Conservation (phyloP, 2,329 filamentous ascomycete species). For the Thielaviopsis ethacetica region DNA sequence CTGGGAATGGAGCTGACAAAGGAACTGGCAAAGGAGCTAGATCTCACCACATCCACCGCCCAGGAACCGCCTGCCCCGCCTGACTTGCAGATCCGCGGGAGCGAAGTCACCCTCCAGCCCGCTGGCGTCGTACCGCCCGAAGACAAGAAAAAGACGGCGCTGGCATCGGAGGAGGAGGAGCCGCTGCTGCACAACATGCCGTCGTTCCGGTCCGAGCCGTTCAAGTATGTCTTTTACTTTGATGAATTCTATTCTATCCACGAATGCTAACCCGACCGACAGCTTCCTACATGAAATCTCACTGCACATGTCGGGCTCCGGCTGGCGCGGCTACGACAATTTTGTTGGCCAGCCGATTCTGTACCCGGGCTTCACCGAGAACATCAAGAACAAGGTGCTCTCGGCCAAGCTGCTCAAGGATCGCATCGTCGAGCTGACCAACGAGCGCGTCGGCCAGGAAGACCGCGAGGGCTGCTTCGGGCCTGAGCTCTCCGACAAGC, state of each 20-base stretch:
- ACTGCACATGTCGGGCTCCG: slow-evolving; percentile 78
- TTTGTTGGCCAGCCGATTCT: slow-evolving; percentile 86
- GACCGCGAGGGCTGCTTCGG: slow-evolving; percentile 38
- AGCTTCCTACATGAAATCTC: slow-evolving; percentile 89
- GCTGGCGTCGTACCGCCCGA: slow-evolving; percentile 45
- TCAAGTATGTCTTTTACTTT: slow-evolving; percentile 29
- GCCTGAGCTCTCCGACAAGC: slow-evolving; percentile 13
- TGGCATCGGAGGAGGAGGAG: slow-evolving; percentile 40
- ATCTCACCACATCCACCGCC: background rate
- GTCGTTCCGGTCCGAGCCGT: slow-evolving; percentile 58
- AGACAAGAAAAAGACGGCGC: slow-evolving; percentile 17
- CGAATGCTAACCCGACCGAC: slow-evolving; percentile 12
- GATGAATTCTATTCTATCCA: too few relatives aligned
- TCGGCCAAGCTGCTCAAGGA: slow-evolving; percentile 56
- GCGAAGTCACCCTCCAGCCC: slow-evolving; percentile 58
- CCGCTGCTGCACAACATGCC: slow-evolving; percentile 69
- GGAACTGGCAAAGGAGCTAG: background rate
- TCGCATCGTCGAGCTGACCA: slow-evolving; percentile 66
- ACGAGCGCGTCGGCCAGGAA: slow-evolving; percentile 59
- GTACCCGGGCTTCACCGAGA: slow-evolving; percentile 79
- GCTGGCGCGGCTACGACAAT: slow-evolving; percentile 88
- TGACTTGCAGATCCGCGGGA: slow-evolving; percentile 62
- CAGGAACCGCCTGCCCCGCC: slow-evolving; percentile 35
- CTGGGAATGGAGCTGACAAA: background rate
- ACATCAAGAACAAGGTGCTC: slow-evolving; percentile 68